Conservation (phyloP, 192 early-diverging fungal genomes). For the Neocallimastix lanati region DNA sequence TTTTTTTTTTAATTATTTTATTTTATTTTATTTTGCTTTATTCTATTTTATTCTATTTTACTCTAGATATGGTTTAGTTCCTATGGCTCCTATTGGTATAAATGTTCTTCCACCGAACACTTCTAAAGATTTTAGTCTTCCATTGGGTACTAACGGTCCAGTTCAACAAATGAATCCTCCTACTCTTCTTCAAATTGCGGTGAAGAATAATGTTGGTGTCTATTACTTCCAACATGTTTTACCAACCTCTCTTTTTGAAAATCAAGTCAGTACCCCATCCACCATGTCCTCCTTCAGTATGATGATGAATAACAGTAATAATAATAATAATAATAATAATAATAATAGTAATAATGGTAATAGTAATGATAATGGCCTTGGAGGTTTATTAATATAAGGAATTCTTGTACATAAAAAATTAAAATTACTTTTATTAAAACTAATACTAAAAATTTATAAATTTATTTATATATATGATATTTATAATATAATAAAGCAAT, state of each 20-base stretch:
- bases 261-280: neutral
- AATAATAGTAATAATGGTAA: neutral
- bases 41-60: neutral
- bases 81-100: constrained; percentile 15
- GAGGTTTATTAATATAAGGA: neutral
- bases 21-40: too few relatives aligned
- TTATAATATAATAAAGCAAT: too few relatives aligned
- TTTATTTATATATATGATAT: too few relatives aligned
- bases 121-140: constrained; percentile 5
- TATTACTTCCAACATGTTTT: constrained; percentile 17
- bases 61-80: constrained; percentile 20
- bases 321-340: neutral
- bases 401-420: too few relatives aligned
- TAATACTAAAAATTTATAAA: too few relatives aligned
- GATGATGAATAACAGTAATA: neutral
- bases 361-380: neutral
- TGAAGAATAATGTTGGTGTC: constrained; percentile 29
- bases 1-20: too few relatives aligned
- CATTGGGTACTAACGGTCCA: constrained; percentile 2
- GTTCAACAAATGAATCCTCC: constrained; percentile 16
- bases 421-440: too few relatives aligned
- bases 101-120: constrained; percentile 9
- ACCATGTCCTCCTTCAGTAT: neutral
- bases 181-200: constrained; percentile 27
- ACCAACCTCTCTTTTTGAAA: neutral